A percentile compares a stretch with the other conserved stretches of the same genome.
Evolutionary conservation across 306 rosid species (phyloP).

Genomic region (Gastrolobium villosum): DNA sequence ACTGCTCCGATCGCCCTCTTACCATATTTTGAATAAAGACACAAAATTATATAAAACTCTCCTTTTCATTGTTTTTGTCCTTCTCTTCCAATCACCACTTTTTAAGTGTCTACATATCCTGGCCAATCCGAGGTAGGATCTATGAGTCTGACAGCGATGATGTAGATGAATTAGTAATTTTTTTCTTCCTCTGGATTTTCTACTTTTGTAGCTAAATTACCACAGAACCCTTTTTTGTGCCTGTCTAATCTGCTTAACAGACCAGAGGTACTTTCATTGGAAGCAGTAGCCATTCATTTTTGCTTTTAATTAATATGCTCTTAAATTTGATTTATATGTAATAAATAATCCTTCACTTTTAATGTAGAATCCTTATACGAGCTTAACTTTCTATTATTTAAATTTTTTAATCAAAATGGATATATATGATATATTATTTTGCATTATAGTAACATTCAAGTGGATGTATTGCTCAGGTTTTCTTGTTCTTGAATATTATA

Average conservation of each 20-base stretch:
- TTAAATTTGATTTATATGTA: not conserved
- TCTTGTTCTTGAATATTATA: not conserved
- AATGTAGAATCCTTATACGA: not conserved
- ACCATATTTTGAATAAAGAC: too few relatives aligned
- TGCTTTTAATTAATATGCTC: not conserved
- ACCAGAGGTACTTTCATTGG: not conserved
- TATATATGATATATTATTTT: not conserved
- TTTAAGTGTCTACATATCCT: not conserved
- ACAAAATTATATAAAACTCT: not conserved
- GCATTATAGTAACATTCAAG: not conserved
- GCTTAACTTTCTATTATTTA: not conserved
- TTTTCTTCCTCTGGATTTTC: too few relatives aligned
- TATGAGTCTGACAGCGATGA: not conserved
- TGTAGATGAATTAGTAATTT: not conserved
- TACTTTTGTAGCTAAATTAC: not conserved
- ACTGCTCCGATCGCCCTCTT: too few relatives aligned
- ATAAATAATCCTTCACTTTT: not conserved
- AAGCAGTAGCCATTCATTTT: not conserved
- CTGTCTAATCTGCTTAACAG: not conserved
- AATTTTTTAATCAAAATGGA: not conserved
- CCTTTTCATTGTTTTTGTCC: not conserved
- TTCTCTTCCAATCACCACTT: not conserved
- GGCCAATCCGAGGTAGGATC: constrained; percentile 15
- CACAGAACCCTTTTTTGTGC: not conserved
- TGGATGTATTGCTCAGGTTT: not conserved